Percentiles rank a stretch among this genome's conserved stretches.
Conservation (phyloP, 2,329 filamentous ascomycete species). For the Fonsecaea nubica region DNA sequence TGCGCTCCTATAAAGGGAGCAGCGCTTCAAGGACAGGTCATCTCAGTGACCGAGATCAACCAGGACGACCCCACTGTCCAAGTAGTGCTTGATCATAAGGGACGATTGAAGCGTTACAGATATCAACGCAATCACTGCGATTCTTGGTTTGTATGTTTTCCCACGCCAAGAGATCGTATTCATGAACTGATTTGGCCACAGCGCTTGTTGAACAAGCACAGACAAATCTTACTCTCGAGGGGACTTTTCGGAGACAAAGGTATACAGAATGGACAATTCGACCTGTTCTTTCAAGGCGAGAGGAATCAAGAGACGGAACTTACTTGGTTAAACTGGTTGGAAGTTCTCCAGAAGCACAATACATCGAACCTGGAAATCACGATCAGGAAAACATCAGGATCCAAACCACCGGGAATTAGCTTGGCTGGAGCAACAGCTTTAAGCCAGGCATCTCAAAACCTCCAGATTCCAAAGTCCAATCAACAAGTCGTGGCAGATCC, state of each 20-base stretch:
- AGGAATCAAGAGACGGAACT: neutral
- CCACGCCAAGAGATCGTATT: neutral
- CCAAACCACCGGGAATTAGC: neutral
- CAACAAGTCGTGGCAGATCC: neutral
- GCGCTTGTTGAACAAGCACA: neutral
- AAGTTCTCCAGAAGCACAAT: neutral
- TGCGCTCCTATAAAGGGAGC: neutral
- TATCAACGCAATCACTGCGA: neutral
- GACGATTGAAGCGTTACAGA: neutral
- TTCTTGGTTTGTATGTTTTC: neutral
- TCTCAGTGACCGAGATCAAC: neutral
- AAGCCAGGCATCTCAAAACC: neutral
- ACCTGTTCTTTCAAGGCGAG: neutral
- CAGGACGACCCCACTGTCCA: neutral
- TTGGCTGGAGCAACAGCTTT: neutral
- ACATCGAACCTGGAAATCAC: slow-evolving; percentile 1
- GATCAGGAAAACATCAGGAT: neutral
- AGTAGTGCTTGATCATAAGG: neutral
- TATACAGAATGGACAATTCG: neutral
- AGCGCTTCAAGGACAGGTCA: neutral
- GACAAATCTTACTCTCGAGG: neutral
- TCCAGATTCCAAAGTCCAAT: neutral
- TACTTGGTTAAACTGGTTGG: neutral
- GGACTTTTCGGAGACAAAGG: neutral
- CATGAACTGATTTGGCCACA: neutral